These are phyloP conservation scores for Neodidymelliopsis sp. DNA, from an alignment of 2,329 filamentous ascomycete species.

Conservation along the genomic window DNA sequence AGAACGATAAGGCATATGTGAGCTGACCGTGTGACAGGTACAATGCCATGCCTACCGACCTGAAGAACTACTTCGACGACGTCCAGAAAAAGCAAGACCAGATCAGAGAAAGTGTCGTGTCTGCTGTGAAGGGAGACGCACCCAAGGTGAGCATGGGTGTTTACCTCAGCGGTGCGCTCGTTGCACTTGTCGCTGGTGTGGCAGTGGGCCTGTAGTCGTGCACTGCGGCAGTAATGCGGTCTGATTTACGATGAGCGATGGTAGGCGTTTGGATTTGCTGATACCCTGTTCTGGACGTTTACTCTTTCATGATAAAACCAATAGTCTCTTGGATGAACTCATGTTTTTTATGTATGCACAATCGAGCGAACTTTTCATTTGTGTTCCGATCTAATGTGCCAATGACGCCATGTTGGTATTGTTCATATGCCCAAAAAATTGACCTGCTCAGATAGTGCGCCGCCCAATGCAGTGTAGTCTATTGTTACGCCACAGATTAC, in stretches of 20 bases:
- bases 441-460: slow-evolving; percentile 10
- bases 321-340: not conserved
- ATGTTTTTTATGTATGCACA: not conserved
- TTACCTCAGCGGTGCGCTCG: slow-evolving; percentile 12
- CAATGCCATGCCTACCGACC: slow-evolving; percentile 18
- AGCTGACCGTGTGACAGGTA: slow-evolving; percentile 10
- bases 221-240: no score
- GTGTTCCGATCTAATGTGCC: slow-evolving; percentile 4
- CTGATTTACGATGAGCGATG: not conserved
- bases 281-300: slow-evolving; percentile 13
- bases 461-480: slow-evolving; percentile 18
- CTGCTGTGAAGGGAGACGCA: slow-evolving; percentile 9
- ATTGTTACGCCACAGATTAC: slow-evolving; percentile 6
- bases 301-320: not conserved
- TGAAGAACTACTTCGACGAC: slow-evolving; percentile 12
- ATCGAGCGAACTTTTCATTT: slow-evolving; percentile 1
- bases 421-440: slow-evolving; percentile 11
- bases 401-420: slow-evolving; percentile 17
- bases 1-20: not conserved
- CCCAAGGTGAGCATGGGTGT: not conserved
- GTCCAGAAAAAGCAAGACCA: slow-evolving; percentile 7
- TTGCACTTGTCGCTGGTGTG: slow-evolving; percentile 12
- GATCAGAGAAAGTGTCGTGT: slow-evolving; percentile 5
- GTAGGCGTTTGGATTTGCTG: slow-evolving; percentile 5
- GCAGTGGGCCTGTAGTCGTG: slow-evolving; percentile 11